Conservation (phyloP, 2,329 filamentous ascomycete genomes). For the Macrophomina tecta region DNA sequence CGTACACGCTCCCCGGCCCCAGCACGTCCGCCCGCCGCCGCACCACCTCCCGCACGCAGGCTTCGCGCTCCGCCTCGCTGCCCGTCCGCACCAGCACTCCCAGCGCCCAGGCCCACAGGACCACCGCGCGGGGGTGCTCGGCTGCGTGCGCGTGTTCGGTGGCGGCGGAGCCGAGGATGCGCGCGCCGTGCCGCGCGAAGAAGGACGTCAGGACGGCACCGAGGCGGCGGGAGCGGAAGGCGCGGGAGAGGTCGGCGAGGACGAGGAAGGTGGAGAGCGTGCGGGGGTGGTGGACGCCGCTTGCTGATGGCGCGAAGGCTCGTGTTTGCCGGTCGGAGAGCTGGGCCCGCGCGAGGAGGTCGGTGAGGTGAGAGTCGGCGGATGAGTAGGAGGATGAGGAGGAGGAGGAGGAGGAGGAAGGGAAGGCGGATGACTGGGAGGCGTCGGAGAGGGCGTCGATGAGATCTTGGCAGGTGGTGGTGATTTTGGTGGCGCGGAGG, state of each 20-base stretch:
- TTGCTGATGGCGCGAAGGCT: background rate
- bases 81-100: slow-evolving; percentile 4
- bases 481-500: background rate
- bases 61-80: background rate
- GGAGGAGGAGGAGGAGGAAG: background rate
- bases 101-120: slow-evolving; percentile 23
- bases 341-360: slow-evolving; percentile 2
- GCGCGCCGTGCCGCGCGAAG: slow-evolving; percentile 13
- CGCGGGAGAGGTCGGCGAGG: slow-evolving; percentile 21
- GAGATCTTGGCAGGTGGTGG: background rate
- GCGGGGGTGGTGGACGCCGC: background rate
- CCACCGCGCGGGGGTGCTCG: slow-evolving; percentile 11
- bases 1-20: background rate
- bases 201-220: slow-evolving; percentile 1
- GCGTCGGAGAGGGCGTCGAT: slow-evolving; percentile 17
- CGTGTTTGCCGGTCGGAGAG: background rate
- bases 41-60: slow-evolving; percentile 6
- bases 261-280: slow-evolving; percentile 6
- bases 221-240: slow-evolving; percentile 10
- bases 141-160: too few species aligned
- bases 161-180: background rate
- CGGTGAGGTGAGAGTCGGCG: background rate
- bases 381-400: background rate
- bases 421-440: background rate
- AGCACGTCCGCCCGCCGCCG: slow-evolving; percentile 11